phyloP scores from a whole-genome alignment of 2,329 filamentous ascomycete species.

The Tolypocladium ovalisporum region DNA sequence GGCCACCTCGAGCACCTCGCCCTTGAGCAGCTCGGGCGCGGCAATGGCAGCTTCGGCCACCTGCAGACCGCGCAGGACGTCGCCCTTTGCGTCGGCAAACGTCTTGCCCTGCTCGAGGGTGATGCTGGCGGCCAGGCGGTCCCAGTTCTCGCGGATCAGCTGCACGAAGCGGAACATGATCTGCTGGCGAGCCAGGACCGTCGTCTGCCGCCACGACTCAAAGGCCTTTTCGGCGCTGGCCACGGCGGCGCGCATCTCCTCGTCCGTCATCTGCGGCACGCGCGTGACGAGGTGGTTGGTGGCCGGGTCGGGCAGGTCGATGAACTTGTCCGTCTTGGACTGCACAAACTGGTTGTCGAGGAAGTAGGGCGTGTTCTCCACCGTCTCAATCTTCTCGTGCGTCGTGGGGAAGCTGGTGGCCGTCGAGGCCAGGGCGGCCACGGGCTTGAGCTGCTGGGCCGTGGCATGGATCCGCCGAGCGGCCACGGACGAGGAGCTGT shows the following conservation, averaged over 20 bases:
- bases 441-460: constrained; percentile 41
- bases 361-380: constrained; percentile 69
- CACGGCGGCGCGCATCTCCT: constrained; percentile 64
- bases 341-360: constrained; percentile 67
- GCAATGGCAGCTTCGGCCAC: constrained; percentile 75
- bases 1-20: constrained; percentile 73
- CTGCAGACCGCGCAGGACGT: constrained; percentile 72
- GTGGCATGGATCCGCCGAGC: constrained; percentile 47
- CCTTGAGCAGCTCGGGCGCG: constrained; percentile 72
- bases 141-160: constrained; percentile 76
- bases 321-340: constrained; percentile 60
- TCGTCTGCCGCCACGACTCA: constrained; percentile 61
- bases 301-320: constrained; percentile 71
- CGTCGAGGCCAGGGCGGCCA: constrained; percentile 41
- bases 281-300: constrained; percentile 79
- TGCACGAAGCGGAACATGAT: constrained; percentile 81
- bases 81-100: constrained; percentile 70
- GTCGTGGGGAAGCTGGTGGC: constrained; percentile 55
- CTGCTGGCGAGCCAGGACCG: constrained; percentile 64
- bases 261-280: constrained; percentile 71
- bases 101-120: constrained; percentile 86
- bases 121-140: constrained; percentile 73
- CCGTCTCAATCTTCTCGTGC: constrained; percentile 59
- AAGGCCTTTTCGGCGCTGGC: constrained; percentile 69
- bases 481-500: constrained; percentile 23